Base-by-base conservation (phyloP, 2,329 filamentous ascomycete genomes). In the Dactylellina leptospora region DNA sequence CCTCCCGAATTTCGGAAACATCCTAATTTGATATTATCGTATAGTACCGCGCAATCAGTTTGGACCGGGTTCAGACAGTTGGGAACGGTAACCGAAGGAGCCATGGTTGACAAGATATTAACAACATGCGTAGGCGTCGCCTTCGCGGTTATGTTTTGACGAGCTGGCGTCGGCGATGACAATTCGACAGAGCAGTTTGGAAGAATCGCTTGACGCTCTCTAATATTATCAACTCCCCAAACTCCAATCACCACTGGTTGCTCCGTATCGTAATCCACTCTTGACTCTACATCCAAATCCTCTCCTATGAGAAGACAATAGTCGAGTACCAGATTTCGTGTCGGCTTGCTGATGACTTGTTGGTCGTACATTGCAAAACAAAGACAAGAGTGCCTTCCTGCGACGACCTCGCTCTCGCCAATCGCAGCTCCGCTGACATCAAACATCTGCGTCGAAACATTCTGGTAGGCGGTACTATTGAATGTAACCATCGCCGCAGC, bases 21-120 rank as follows among this genome's bases (percentile, higher is more conserved):
- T 16, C 40, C 40, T 8, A 45, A 16, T 45, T 45, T 45, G 13
- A 45, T 45, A 45, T 45, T 45, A 45, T 45, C 40, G 40, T 45
- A 45, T 45, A 45, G 40, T 22, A 45, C 40, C 40, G 20, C 10
- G 18, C 40, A 45, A 22, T 45, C 20, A 16, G 16, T 18, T 45
- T 45, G 40, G 8, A 45, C 18, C 13, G 10, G 10, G 18, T 45
- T 45, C 18, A 22, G 9, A 6, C 40, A 45, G 18, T 2, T 22
- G 8, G 40, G 40, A 13, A 18, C 40, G 11, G 40, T 9, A 45
- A 45, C 11, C 9, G 40, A 45, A 18, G 40, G 10, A n/a, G 10
- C n/a, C n/a, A 36, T n/a, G 10, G 10, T n/a, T 10, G 10, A 10
- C 30, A 36, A 36, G 30, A 36, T 36, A 5, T n/a, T n/a, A 4